Evolutionary conservation across 2,329 filamentous ascomycete species (phyloP).

Genomic region (Apiospora malaysiana): DNA sequence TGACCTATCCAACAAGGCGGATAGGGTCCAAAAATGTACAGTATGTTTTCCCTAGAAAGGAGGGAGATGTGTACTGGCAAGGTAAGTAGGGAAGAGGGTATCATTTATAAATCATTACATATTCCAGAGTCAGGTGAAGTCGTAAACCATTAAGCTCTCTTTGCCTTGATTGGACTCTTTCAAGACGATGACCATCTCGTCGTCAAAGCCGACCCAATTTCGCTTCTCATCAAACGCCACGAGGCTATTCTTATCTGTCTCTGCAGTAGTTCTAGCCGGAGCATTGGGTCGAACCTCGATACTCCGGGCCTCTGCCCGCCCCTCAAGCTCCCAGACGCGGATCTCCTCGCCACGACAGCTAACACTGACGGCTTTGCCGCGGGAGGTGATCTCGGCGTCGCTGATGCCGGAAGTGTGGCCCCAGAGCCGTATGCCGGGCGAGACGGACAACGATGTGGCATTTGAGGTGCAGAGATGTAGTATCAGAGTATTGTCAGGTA

Average conservation of each 20-base stretch:
- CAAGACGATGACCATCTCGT: constrained; percentile 88
- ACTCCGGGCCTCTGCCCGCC: constrained; percentile 58
- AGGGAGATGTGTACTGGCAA: no score
- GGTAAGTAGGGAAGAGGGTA: neutral
- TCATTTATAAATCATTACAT: neutral
- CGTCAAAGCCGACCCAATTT: constrained; percentile 85
- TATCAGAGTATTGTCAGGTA: constrained; percentile 87
- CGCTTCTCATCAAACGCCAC: constrained; percentile 50
- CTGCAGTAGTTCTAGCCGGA: constrained; percentile 32
- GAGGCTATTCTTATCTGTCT: neutral
- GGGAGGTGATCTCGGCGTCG: constrained; percentile 81
- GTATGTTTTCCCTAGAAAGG: neutral
- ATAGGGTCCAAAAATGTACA: neutral
- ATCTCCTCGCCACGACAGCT: constrained; percentile 80
- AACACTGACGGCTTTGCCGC: constrained; percentile 90
- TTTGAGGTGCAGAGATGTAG: constrained; percentile 82
- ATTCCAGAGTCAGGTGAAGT: constrained; percentile 70
- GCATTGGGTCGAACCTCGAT: constrained; percentile 56
- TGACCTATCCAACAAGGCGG: neutral
- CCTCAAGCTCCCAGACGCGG: constrained; percentile 89
- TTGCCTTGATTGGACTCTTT: constrained; percentile 71
- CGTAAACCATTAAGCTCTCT: constrained; percentile 82
- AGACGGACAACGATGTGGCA: constrained; percentile 68
- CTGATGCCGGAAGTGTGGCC: constrained; percentile 91
- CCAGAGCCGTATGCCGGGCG: constrained; percentile 79